Conservation (phyloP, 2,329 filamentous ascomycete genomes). For the Metarhizium robertsii region DNA sequence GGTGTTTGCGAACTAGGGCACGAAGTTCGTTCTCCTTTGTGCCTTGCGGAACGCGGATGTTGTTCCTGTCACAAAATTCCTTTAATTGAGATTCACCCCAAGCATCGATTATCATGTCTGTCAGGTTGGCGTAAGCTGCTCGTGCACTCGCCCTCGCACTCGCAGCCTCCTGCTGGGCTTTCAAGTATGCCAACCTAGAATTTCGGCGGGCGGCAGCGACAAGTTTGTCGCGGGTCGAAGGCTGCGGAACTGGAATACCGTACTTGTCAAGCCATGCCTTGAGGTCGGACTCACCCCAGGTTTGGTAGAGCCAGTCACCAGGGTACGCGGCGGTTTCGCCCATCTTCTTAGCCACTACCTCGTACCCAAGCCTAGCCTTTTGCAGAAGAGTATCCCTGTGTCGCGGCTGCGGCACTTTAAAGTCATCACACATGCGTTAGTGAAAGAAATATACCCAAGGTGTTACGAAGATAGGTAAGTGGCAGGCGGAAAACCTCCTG, state of each 20-base stretch:
- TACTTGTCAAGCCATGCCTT: constrained; percentile 90
- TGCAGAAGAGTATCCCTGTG: constrained; percentile 74
- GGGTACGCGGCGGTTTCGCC: constrained; percentile 80
- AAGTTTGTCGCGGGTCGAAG: constrained; percentile 73
- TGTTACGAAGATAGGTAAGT: too few relatives aligned
- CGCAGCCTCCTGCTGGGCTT: constrained; percentile 50
- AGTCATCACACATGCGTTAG: neutral
- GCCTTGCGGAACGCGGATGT: constrained; percentile 78
- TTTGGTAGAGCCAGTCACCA: constrained; percentile 85
- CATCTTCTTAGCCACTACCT: constrained; percentile 60
- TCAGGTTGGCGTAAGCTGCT: constrained; percentile 63
- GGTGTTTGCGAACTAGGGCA: constrained; percentile 81
- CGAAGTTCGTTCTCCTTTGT: constrained; percentile 84
- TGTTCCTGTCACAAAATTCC: constrained; percentile 86
- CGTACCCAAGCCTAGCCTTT: constrained; percentile 72
- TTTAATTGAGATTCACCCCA: constrained; percentile 89
- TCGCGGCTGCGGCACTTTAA: constrained; percentile 67
- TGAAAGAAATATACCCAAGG: too few relatives aligned
- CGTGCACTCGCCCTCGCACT: constrained; percentile 56
- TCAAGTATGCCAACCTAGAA: constrained; percentile 67
- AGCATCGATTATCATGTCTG: constrained; percentile 75
- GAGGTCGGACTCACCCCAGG: constrained; percentile 87
- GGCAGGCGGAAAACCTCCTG: too few relatives aligned
- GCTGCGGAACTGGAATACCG: constrained; percentile 79
- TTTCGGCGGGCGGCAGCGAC: constrained; percentile 87